phyloP scores from a whole-genome alignment of 148 eudicot genomes.

The Vaccinium macrocarpon region DNA sequence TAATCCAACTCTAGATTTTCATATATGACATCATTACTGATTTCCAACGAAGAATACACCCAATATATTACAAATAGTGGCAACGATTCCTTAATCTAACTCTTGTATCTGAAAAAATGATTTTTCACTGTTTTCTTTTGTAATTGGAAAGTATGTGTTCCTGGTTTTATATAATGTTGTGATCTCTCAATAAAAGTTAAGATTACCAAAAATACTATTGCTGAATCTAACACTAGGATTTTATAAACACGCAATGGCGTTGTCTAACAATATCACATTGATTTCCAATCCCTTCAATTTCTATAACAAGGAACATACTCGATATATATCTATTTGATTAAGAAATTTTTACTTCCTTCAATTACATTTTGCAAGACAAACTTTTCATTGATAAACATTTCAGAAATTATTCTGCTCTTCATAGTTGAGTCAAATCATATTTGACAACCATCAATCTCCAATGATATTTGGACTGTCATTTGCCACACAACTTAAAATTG shows the following conservation, averaged over 20 bases:
- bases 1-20: background rate
- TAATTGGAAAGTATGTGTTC: too few relatives aligned
- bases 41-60: background rate
- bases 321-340: background rate
- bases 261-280: too few relatives aligned
- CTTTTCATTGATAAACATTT: background rate
- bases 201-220: too few relatives aligned
- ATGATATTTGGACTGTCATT: background rate
- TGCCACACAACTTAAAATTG: background rate
- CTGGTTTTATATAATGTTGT: too few relatives aligned
- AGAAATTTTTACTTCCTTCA: background rate
- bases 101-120: too few relatives aligned
- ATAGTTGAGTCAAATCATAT: background rate
- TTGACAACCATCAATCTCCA: background rate
- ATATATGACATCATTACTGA: background rate
- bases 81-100: too few relatives aligned
- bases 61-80: too few relatives aligned
- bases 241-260: too few relatives aligned
- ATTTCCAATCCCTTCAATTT: background rate
- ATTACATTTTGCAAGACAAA: background rate
- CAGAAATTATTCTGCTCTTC: background rate
- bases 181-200: too few relatives aligned
- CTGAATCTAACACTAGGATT: too few relatives aligned
- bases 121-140: too few relatives aligned
- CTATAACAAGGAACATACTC: background rate